Base-by-base conservation (phyloP, 257 asterid species). In the Henckelia pumila region DNA sequence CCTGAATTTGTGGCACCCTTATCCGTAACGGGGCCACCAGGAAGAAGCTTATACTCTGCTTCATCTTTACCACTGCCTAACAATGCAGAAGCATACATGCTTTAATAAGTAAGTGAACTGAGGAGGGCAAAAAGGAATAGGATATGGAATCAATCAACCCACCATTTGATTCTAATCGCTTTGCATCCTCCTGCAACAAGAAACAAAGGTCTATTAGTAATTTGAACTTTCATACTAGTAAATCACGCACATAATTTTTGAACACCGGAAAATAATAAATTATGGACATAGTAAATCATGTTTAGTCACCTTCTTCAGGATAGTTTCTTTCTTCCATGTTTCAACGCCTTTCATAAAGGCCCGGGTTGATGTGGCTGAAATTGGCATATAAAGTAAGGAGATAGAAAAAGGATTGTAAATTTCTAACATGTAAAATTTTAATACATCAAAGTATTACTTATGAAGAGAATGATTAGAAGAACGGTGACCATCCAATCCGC, bases 401-500 rank as follows among this genome's bases (percentile, higher is more conserved):
- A 13, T 55, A 16, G 30, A 57, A 59, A 40, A 13, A 22, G 60
- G 71, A 44, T 44, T n/a, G n/a, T n/a, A n/a, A n/a, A n/a, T n/a
- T n/a, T 55, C 70, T 61, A 47, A 40, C 19, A 33, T 32, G 21
- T 19, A 25, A 63, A 23, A 68, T 33, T 24, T 65, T 40, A 67
- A 66, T 26, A 28, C 2, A 61, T 66, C 63, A 67, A 71, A 64
- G 47, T 49, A 67, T 76, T 77, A 93, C 99, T 95, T 35, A 88
- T 13, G 80, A 93, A 93, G 74, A 93, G 97, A 79, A 90, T 0
- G 33, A 94, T 94, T 21, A 94, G 85, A 73, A 94, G 97, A 72
- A 94, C 91, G 7, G 99, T 94, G 60, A 94, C 92, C 96, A 94
- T 91, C 99, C 99, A 94, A 73, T 94, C 97, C 20, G 99, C 89